Evolutionary conservation across 148 eudicot genomes (phyloP), one percentile per base, ranked within the genome.

Genomic region (Drosera capensis): DNA sequence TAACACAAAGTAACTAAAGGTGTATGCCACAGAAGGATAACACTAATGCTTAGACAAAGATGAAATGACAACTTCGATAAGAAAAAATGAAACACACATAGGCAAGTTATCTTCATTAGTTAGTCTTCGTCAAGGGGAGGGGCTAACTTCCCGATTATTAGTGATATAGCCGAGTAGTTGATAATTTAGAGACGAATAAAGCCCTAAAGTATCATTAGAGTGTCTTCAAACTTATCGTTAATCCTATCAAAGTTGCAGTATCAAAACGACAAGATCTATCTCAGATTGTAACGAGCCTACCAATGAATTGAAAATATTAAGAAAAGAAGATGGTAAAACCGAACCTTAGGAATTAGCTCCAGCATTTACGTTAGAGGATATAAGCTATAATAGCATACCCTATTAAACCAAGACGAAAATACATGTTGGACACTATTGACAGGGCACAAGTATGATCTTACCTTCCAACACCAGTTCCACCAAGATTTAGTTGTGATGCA

Each of bases 391-490:
- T 9, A 40, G 44, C 51, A 12, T 24, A 88, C 97, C 93, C 84
- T 79, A 80, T 90, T 66, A 80, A 90, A 95, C 95, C 84, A 72
- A 84, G 95, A 46, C 97, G 84, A 38, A 95, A 90, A 48, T 90
- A n/a, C n/a, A n/a, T n/a, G n/a, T n/a, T n/a, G n/a, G n/a, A n/a
- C n/a, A n/a, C n/a, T n/a, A n/a, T n/a, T n/a, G n/a, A n/a, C n/a
- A n/a, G n/a, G n/a, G n/a, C n/a, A n/a, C n/a, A 34, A 34, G 13
- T 5, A 34, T 34, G 38, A n/a, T 23, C 49, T 4, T 49, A 82
- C 96, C 96, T 86, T 52, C 99, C 99, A 41, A 90, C 78, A 56
- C 97, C 99, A 49, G 87, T 78, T 63, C 88, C 95, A 42, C 60
- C 67, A 54, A 90, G 68, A 71, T 90, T 84, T 50, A 78, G 60